Conservation (phyloP, 2,329 filamentous ascomycete genomes). For the Pyrenochaeta sp. region DNA sequence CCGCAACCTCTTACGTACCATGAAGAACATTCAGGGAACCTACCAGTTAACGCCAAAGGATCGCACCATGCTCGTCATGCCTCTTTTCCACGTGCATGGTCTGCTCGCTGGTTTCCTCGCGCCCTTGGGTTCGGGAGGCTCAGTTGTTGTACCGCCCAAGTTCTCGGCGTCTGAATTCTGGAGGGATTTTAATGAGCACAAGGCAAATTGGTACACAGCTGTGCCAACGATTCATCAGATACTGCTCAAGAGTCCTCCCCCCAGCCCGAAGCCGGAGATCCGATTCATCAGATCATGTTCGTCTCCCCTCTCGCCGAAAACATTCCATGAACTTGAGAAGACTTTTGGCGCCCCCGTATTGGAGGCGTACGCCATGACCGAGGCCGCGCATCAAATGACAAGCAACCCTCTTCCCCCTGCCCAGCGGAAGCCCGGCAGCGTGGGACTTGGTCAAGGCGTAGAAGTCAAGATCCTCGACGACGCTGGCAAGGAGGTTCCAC, state of each 20-base stretch:
- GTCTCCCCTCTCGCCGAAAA: constrained; percentile 81
- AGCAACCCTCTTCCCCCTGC: constrained; percentile 69
- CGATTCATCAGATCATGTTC: constrained; percentile 90
- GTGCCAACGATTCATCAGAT: constrained; percentile 95
- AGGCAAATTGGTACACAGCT: constrained; percentile 90
- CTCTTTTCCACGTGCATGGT: constrained; percentile 90
- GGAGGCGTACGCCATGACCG: constrained; percentile 93
- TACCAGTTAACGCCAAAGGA: constrained; percentile 76
- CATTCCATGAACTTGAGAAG: constrained; percentile 80
- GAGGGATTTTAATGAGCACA: constrained; percentile 75
- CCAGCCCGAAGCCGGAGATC: constrained; percentile 74
- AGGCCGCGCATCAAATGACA: constrained; percentile 86
- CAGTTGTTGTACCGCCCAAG: constrained; percentile 77
- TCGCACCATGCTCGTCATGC: constrained; percentile 88
- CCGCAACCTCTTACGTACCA: constrained; percentile 80
- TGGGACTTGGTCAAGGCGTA: constrained; percentile 84
- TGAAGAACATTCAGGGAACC: constrained; percentile 82
- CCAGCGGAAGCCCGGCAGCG: constrained; percentile 80
- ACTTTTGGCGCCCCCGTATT: constrained; percentile 81
- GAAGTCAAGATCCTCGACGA: constrained; percentile 80
- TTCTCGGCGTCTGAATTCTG: constrained; percentile 89
- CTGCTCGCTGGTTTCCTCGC: constrained; percentile 83
- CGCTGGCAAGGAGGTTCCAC: constrained; percentile 71
- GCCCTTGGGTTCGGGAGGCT: constrained; percentile 77
- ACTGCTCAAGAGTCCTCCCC: constrained; percentile 76